Base-by-base conservation (phyloP, 192 early-diverging fungal species). In the Linnemannia schmuckeri region DNA sequence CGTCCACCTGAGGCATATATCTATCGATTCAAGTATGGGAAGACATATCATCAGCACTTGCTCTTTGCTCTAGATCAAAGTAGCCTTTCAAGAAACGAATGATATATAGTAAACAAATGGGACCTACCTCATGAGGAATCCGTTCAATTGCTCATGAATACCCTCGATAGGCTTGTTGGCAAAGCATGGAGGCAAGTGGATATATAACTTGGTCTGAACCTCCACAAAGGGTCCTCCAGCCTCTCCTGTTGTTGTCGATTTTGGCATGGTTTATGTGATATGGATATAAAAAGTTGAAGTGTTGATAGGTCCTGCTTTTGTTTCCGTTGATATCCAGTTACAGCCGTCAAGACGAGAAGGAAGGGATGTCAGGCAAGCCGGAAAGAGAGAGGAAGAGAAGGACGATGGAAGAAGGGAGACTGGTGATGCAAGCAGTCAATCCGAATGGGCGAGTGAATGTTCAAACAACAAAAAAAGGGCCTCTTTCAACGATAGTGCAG, bases 1-100 rank as follows among this genome's bases (percentile, higher is more conserved):
- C 97, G 73, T 96, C 94, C 7, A 98, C 91, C 81, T 97, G 95
- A 24, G 95, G 94, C 68, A 98, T 92, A 89, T 96, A 95, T 84
- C 95, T 96, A 82, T 76, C 57, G 4, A 35, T 66, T 3, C 17
- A 12, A 17, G 70, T 1, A 71, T 12, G 13, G 70, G 2, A 18
- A 40, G 7, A 12, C 49, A 22, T 52, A 52, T 49, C 5, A 30
- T 66, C 30, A 66, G 61, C 33, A 33, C 30, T 37, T 38, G 15
- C 18, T 63, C 12, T 33, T 68, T 68, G 15, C 3, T 37, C 37
- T 40, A 61, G 61, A 66, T 30, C 10, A 89, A 77, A 66, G 57
- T 24, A 52, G 54, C 70, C 22, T 41, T 42, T 38, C 70, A 18
- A 40, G 35, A 15, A 27, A 38, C 40, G 15, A 22, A 52, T 18